Evolutionary conservation across 257 asterid species (phyloP).

Genomic region (Solanum medicagineum): DNA sequence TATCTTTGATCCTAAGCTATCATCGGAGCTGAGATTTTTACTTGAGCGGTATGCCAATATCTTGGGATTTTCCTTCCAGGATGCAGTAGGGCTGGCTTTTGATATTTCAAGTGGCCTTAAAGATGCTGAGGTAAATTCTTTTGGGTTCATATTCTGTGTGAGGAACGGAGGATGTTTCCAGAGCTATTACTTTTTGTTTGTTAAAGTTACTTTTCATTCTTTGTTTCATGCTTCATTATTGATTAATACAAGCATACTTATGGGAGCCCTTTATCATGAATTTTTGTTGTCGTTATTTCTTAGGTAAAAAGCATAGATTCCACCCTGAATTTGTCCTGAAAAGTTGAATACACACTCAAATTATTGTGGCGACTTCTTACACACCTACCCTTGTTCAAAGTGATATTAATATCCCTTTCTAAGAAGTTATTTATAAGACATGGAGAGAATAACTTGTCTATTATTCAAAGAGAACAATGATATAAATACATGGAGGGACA

Average conservation of each 20-base stretch:
- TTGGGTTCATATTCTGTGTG: background rate
- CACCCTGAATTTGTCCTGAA: no score
- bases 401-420: no score
- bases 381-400: no score
- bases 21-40: constrained; percentile 56
- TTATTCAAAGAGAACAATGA: no score
- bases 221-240: background rate
- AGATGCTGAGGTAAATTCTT: constrained; percentile 45
- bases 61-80: constrained; percentile 60
- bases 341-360: no score
- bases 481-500: no score
- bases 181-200: background rate
- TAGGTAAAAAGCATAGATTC: no score
- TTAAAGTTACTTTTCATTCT: background rate
- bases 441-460: no score
- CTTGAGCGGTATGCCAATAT: constrained; percentile 77
- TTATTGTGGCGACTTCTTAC: no score
- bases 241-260: background rate
- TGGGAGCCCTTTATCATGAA: background rate
- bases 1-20: constrained; percentile 37
- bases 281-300: background rate
- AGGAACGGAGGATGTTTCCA: background rate
- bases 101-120: constrained; percentile 52
- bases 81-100: constrained; percentile 65
- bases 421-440: no score